Base-by-base conservation (phyloP, 306 rosid genomes). In the Notholithocarpus densiflorus region DNA sequence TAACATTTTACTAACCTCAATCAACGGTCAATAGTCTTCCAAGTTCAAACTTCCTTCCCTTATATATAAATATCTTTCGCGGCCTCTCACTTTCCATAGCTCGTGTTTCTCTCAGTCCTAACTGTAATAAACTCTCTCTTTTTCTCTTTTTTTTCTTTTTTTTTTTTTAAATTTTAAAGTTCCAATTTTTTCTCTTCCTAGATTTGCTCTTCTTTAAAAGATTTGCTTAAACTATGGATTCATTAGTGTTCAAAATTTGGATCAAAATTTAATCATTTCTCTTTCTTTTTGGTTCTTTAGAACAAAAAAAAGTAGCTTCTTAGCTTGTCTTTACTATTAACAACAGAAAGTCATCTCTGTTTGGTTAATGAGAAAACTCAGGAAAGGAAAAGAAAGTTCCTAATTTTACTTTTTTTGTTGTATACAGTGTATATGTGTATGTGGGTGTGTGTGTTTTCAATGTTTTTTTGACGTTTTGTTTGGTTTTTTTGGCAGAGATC, bases 1-100 rank as follows among this genome's bases (percentile, higher is more conserved):
- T 37, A 15, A 21, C 20, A 5, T 19, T 21, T 51, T 10, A 0
- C 6, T 4, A 2, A 6, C 20, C 23, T 26, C 2, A 3, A 71
- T 76, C 52, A 23, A 83, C 89, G 89, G 84, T 61, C 76, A 31
- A 15, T 2, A 45, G 32, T 34, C 7, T 19, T 19, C 31, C 27
- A 45, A 64, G 15, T 73, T 80, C 60, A 31, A 64, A 32, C 34
- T 52, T 4, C 17, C 29, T 15, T 56, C 11, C 64, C 71, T 2
- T 78, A 68, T 69, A 79, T 73, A 81, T 79, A 14, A 19, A 14
- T 20, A 3, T 10, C 45, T 19, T 73, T 73, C 48, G 71, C 86
- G 74, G 78, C 79, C 54, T 66, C 60, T 21, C 21, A 20, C 37
- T 24, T 27, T 23, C 23, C 73, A 57, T 13, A 20, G 3, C 43